phyloP scores from a whole-genome alignment of 2,329 filamentous ascomycete genomes.

The Neopestalotiopsis sp. region DNA sequence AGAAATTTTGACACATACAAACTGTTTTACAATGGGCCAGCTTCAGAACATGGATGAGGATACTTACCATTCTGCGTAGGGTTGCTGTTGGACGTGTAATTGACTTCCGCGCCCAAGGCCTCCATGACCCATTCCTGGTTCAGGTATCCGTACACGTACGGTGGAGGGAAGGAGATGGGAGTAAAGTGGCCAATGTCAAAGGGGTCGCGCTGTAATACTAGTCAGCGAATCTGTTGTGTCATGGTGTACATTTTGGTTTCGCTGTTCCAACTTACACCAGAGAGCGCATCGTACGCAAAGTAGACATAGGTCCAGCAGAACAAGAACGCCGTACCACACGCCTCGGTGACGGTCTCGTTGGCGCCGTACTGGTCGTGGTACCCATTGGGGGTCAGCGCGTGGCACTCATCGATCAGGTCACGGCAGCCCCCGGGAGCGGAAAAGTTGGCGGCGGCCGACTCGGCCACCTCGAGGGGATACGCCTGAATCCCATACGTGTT shows the following conservation, averaged over 20 bases:
- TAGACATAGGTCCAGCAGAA: constrained; percentile 21
- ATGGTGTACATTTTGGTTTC: background rate
- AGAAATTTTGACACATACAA: too few species aligned
- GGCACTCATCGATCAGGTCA: constrained; percentile 11
- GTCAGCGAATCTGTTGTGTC: background rate
- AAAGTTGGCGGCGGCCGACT: constrained; percentile 45
- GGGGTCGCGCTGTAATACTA: background rate
- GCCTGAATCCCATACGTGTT: constrained; percentile 71
- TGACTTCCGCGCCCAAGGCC: constrained; percentile 63
- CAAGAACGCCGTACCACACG: background rate
- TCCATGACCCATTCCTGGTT: constrained; percentile 59
- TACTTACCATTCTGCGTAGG: background rate
- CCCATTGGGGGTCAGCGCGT: constrained; percentile 2
- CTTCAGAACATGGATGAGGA: background rate
- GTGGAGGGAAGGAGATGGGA: constrained; percentile 54
- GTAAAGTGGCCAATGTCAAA: constrained; percentile 60
- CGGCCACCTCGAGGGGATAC: constrained; percentile 54
- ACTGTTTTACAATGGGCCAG: background rate
- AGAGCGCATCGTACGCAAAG: constrained; percentile 20
- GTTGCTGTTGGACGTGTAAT: constrained; percentile 48
- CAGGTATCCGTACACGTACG: constrained; percentile 59
- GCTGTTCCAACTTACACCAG: constrained; percentile 20
- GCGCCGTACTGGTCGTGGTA: constrained; percentile 14
- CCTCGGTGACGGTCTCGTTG: constrained; percentile 12
- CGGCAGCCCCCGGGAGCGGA: constrained; percentile 1